A percentile compares a stretch with the other conserved stretches of the same genome.
phyloP scores from a whole-genome alignment of 2,329 filamentous ascomycete genomes.

The Fusarium begoniae region DNA sequence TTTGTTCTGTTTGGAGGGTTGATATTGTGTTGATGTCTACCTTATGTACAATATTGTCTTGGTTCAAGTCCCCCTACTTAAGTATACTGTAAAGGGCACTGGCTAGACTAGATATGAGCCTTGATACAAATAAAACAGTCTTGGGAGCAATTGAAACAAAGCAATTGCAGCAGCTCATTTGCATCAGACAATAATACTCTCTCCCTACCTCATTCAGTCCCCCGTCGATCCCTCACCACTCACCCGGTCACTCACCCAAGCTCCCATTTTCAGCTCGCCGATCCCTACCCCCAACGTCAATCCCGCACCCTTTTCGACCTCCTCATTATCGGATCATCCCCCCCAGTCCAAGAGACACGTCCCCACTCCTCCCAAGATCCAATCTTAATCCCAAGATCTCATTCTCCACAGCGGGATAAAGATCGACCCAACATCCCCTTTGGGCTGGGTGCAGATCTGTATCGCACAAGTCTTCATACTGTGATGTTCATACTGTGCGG shows the following conservation, averaged over 20 bases:
- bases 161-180: neutral
- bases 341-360: neutral
- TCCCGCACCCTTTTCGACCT: conserved; percentile 7
- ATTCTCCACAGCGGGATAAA: conserved; percentile 7
- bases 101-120: too few species aligned
- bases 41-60: neutral
- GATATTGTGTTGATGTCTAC: neutral
- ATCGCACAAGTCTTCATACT: neutral
- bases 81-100: too few species aligned
- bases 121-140: neutral
- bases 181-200: neutral
- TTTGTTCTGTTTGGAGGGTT: neutral
- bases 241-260: neutral
- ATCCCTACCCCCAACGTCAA: conserved; percentile 17
- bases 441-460: neutral
- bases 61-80: too few species aligned
- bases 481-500: neutral
- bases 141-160: neutral
- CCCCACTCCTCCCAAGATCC: conserved; percentile 9
- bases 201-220: neutral
- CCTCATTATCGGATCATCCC: conserved; percentile 1
- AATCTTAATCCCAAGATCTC: conserved; percentile 10
- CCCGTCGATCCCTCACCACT: conserved; percentile 1
- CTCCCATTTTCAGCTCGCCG: conserved; percentile 11
- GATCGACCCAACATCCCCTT: conserved; percentile 6